Conservation (phyloP, 495 filamentous ascomycete genomes). For the Neurospora sublineolata region DNA sequence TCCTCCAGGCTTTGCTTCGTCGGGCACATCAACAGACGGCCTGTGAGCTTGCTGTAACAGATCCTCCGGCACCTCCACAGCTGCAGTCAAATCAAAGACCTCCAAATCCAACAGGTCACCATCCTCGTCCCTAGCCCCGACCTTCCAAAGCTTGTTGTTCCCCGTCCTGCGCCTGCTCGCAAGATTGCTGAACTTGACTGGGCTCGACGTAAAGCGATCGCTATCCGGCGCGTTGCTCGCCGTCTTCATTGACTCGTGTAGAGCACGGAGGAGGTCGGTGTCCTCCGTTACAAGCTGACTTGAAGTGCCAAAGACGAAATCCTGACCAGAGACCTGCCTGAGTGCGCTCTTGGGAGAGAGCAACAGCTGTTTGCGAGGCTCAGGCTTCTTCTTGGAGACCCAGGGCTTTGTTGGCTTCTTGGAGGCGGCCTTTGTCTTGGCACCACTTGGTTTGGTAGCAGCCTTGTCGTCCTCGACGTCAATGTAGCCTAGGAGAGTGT, state of each 20-base stretch:
- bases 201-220: conserved; percentile 26
- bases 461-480: conserved; percentile 3
- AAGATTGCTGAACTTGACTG: conserved; percentile 16
- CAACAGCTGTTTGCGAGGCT: conserved; percentile 38
- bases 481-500: conserved; percentile 24
- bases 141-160: conserved; percentile 47
- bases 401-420: conserved; percentile 22
- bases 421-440: conserved; percentile 16
- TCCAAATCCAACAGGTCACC: conserved; percentile 50
- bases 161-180: conserved; percentile 6
- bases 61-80: conserved; percentile 1
- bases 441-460: conserved; percentile 14
- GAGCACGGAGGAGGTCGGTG: conserved; percentile 51
- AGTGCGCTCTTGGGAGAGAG: conserved; percentile 65
- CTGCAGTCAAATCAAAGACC: conserved; percentile 44
- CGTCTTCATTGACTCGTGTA: conserved; percentile 56
- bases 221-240: conserved; percentile 37
- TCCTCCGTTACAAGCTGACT: conserved; percentile 77
- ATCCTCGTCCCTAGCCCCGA: conserved; percentile 50
- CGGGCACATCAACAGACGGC: neutral
- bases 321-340: conserved; percentile 56
- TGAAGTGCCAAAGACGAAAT: conserved; percentile 84
- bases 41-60: neutral
- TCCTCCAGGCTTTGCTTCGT: neutral
- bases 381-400: conserved; percentile 31